A percentile compares a stretch with the other conserved stretches of the same genome.
phyloP scores from a whole-genome alignment of 2,329 filamentous ascomycete genomes.

The Periconia sp. region DNA sequence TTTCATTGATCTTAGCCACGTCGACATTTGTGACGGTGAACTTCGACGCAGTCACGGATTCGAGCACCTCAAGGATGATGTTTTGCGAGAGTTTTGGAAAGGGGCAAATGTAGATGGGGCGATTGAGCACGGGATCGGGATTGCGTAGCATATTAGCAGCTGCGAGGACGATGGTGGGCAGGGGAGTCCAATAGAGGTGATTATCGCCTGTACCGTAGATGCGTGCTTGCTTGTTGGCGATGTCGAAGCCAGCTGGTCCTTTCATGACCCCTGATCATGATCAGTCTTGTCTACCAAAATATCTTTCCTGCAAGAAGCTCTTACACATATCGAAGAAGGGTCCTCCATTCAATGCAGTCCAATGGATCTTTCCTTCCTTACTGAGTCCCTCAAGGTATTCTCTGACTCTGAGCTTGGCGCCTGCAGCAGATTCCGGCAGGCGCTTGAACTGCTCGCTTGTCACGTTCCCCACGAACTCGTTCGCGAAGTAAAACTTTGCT shows the following conservation, averaged over 20 bases:
- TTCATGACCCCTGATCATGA: slow-evolving; percentile 40
- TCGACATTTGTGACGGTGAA: slow-evolving; percentile 35
- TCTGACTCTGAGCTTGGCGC: slow-evolving; percentile 34
- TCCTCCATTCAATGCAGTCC: slow-evolving; percentile 42
- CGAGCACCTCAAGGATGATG: slow-evolving; percentile 29
- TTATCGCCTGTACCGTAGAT: slow-evolving; percentile 44
- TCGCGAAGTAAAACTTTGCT: slow-evolving; percentile 42
- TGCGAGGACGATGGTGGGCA: slow-evolving; percentile 30
- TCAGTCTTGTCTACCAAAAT: not conserved
- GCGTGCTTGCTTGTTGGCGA: slow-evolving; percentile 32
- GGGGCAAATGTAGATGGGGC: slow-evolving; percentile 35
- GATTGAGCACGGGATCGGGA: slow-evolving; percentile 29
- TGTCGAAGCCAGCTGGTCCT: slow-evolving; percentile 43
- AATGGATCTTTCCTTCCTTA: slow-evolving; percentile 28
- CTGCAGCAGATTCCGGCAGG: slow-evolving; percentile 32
- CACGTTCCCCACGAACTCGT: slow-evolving; percentile 41
- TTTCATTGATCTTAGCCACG: slow-evolving; percentile 33
- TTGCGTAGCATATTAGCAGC: slow-evolving; percentile 37
- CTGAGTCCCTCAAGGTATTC: slow-evolving; percentile 32
- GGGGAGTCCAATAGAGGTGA: slow-evolving; percentile 38
- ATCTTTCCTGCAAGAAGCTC: slow-evolving; percentile 5
- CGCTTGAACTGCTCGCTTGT: slow-evolving; percentile 28
- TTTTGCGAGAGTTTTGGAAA: slow-evolving; percentile 34
- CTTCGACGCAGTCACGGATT: slow-evolving; percentile 21
- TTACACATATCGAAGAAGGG: slow-evolving; percentile 48